Base-by-base conservation (phyloP, 129 eudicot species). In the Flaveria trinervia region DNA sequence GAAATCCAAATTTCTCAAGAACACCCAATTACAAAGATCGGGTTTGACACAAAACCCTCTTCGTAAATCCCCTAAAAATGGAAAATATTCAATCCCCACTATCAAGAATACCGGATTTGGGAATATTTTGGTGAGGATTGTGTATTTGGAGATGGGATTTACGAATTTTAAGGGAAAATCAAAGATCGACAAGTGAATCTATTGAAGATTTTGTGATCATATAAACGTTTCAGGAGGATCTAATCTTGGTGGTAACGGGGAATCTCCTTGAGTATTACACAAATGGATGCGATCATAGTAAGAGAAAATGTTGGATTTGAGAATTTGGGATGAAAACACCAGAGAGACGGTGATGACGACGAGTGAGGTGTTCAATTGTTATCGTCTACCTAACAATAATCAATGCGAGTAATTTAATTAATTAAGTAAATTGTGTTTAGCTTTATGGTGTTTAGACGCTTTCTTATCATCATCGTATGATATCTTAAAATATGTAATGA, bases 311-410 rank as follows among this genome's bases (percentile, higher is more conserved):
- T 36, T 20, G 56, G 65, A 57, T 61, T 74, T 74, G 56, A 36
- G 80, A 76, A 75, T 64, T 75, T 64, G 64, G 79, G 15, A 75
- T 76, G 56, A 66, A 76, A 52, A 45, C 49, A 45, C 14, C 49
- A 45, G 49, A 45, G 9, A 45, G 49, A 23, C 22, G 72, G 80
- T 67, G 61, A 61, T 52, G 73, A 76, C 73, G 79, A 75, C 50
- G 79, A 65, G 33, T 45, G 13, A 45, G 49, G 49, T 45, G 49
- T 12, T 45, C 3, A 10, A 45, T 45, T 45, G 49, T 45, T 45
- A 45, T 9, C 13, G 49, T 12, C 13, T 10, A 45, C 49, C 49
- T 10, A 45, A 45, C 9, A 45, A 5, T 5, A 45, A 45, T 45
- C 49, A 45, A 10, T 45, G 49, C 49, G 10, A 9, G 49, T 10